phyloP scores from a whole-genome alignment of 2,329 filamentous ascomycete genomes.

The Cladosporium austrohemisphaericum region DNA sequence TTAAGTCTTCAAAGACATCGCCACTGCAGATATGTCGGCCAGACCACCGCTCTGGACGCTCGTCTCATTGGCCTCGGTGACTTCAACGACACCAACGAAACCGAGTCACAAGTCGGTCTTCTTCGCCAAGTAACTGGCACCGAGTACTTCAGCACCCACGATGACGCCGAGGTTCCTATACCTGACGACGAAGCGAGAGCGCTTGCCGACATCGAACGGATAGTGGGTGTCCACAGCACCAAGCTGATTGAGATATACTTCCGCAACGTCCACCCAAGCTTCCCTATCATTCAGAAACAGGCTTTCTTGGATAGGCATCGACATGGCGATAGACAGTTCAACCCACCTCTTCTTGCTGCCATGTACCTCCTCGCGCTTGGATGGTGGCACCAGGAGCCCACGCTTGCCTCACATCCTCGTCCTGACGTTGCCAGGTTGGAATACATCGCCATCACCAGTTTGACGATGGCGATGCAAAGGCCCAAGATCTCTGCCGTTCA shows the following conservation, averaged over 20 bases:
- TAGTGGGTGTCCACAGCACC: constrained; percentile 73
- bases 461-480: constrained; percentile 73
- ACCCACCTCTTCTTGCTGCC: constrained; percentile 71
- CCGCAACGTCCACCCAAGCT: constrained; percentile 71
- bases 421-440: constrained; percentile 74
- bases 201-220: constrained; percentile 67
- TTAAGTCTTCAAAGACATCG: constrained; percentile 73
- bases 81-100: constrained; percentile 79
- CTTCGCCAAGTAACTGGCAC: constrained; percentile 72
- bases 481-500: constrained; percentile 80
- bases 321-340: constrained; percentile 67
- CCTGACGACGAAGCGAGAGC: constrained; percentile 67
- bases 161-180: constrained; percentile 68
- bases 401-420: constrained; percentile 59
- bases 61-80: constrained; percentile 76
- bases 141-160: constrained; percentile 77
- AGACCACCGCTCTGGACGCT: constrained; percentile 78
- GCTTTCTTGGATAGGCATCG: constrained; percentile 77
- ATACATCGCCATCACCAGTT: constrained; percentile 65
- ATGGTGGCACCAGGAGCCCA: constrained; percentile 76
- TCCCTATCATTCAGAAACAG: constrained; percentile 77
- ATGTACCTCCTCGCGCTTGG: constrained; percentile 83
- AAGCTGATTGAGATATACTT: constrained; percentile 79
- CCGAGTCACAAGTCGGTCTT: constrained; percentile 58
- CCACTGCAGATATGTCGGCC: constrained; percentile 78